Evolutionary conservation across 495 filamentous ascomycete species (phyloP), one percentile per base, ranked within the genome.

Genomic region (Penicillium steckii): DNA sequence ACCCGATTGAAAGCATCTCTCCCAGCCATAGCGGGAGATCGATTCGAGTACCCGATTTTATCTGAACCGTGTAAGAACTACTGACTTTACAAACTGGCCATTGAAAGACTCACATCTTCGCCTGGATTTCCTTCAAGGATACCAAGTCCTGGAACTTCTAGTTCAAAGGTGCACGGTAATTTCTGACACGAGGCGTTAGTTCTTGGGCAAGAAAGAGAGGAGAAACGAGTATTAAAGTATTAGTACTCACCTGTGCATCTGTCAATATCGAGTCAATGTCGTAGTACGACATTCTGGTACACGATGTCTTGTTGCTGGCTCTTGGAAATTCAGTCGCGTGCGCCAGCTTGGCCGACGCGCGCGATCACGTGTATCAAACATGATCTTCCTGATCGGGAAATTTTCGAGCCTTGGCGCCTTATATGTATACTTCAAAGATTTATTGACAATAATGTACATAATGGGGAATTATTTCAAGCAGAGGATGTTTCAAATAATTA

Each of bases 1-100:
- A 84, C 79, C 86, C 87, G 40, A 96, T 86, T 38, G 90, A 93
- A 23, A 98, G 87, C 80, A 96, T 92, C 71, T 96, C 90, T 50
- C 88, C 90, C n/a, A 98, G 85, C 95, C 95, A 98, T 66, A 97
- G 77, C 29, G 94, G 95, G 1, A 98, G 84, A 50, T 87, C 83
- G 48, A 96, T 75, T 25, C 83, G 82, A 2, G 89, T 91, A 27
- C 89, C 88, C 37, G 85, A 69, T 71, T 90, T 91, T 55, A 97
- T 87, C 83, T 86, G 51, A 37, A 23, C 1, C 35, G 57, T 41
- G 59, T 64, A n/a, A 63, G 33, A 0, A n/a, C 0, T 13, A 27
- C 3, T 12, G 18, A 2, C 19, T 12, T 24, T 40, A 1, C 10
- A 23, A 17, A 1, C 13, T n/a, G 6, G 4, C 3, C 17, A 13